phyloP scores from a whole-genome alignment of 2,329 filamentous ascomycete species.

The Annulohypoxylon truncatum region DNA sequence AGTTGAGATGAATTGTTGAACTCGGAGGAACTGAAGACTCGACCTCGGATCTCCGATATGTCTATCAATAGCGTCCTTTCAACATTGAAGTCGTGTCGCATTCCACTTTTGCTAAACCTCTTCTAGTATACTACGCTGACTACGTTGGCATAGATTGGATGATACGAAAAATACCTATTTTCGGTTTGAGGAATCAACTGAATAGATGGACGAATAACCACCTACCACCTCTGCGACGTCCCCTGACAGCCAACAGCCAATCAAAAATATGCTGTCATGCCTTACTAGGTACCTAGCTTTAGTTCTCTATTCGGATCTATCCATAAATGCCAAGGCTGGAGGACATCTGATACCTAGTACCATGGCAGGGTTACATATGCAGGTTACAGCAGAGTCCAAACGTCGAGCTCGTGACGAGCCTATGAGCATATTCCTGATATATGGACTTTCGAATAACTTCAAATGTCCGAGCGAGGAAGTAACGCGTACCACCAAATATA shows the following conservation, averaged over 20 bases:
- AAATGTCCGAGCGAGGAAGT: neutral
- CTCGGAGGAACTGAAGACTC: conserved; percentile 14
- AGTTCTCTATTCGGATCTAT: conserved; percentile 21
- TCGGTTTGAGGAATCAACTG: conserved; percentile 4
- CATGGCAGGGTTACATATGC: conserved; percentile 24
- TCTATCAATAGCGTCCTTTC: neutral
- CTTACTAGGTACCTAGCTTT: conserved; percentile 18
- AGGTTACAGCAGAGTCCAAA: conserved; percentile 4
- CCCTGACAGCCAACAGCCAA: conserved; percentile 21
- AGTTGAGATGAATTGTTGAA: conserved; percentile 3
- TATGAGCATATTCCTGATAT: neutral
- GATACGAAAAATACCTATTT: neutral
- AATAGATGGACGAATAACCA: conserved; percentile 10
- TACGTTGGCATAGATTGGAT: neutral
- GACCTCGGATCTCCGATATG: conserved; percentile 33
- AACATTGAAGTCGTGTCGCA: conserved; percentile 12
- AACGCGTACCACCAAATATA: neutral
- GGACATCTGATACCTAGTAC: conserved; percentile 12
- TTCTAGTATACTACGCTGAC: neutral
- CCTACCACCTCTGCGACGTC: conserved; percentile 15
- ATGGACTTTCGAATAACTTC: neutral
- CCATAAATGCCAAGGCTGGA: conserved; percentile 25
- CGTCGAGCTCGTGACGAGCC: neutral
- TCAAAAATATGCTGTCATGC: conserved; percentile 12
- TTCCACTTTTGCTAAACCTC: conserved; percentile 4